These are phyloP conservation scores for Clitopilus passeckerianus DNA, from an alignment of 768 basidiomycete species.

Conservation along the genomic window DNA sequence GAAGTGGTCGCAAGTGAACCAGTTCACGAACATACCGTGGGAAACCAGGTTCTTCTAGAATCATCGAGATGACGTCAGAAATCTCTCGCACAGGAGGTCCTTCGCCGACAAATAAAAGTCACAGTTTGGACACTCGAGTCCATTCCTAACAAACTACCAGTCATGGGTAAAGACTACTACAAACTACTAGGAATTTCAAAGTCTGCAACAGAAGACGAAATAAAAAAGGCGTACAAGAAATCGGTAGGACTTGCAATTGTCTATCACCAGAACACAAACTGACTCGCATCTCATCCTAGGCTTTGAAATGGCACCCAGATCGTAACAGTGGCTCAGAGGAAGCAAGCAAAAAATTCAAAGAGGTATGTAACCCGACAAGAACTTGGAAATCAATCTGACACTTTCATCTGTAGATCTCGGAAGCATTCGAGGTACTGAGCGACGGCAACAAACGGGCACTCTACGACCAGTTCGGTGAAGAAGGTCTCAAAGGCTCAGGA, in stretches of 20 bases:
- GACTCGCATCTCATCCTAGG: slow-evolving; percentile 30
- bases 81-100: slow-evolving; percentile 2
- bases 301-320: slow-evolving; percentile 95
- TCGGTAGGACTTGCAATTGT: slow-evolving; percentile 43
- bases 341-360: slow-evolving; percentile 87
- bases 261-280: slow-evolving; percentile 1
- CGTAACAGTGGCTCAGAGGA: slow-evolving; percentile 83
- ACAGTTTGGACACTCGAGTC: slow-evolving; percentile 3
- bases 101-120: slow-evolving; percentile 1
- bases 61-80: slow-evolving; percentile 7
- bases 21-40: background rate
- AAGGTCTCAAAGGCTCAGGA: slow-evolving; percentile 79
- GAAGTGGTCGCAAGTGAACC: background rate
- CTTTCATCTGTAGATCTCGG: slow-evolving; percentile 60
- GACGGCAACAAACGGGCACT: slow-evolving; percentile 81
- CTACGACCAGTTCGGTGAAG: slow-evolving; percentile 94
- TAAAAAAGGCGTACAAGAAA: slow-evolving; percentile 96
- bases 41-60: slow-evolving; percentile 11
- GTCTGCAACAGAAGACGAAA: slow-evolving; percentile 74
- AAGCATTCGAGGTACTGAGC: slow-evolving; percentile 93
- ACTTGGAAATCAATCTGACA: background rate
- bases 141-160: slow-evolving; percentile 5
- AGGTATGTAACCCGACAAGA: slow-evolving; percentile 36
- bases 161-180: slow-evolving; percentile 90
- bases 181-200: slow-evolving; percentile 70